Conservation (phyloP, 371 early-diverging fungal genomes). For the Rhizopus microsporus region DNA sequence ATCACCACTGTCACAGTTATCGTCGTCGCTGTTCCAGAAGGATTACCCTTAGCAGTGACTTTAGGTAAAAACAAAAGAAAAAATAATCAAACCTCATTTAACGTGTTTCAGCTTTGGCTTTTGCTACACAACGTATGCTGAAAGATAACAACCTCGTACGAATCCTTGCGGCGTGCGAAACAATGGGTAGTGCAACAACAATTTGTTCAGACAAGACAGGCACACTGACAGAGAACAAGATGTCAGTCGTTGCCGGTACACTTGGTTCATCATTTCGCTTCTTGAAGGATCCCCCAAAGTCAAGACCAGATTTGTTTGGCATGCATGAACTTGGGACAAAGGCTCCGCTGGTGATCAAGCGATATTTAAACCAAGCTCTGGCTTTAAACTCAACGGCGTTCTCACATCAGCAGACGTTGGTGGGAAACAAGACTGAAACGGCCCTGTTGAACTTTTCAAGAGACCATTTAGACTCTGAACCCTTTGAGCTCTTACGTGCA, state of each 20-base stretch:
- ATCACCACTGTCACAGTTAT: conserved; percentile 73
- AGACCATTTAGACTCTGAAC: conserved; percentile 47
- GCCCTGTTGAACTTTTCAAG: conserved; percentile 73
- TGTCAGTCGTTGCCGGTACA: conserved; percentile 82
- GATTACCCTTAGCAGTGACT: conserved; percentile 80
- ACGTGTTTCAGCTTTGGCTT: conserved; percentile 65
- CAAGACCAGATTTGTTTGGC: conserved; percentile 41
- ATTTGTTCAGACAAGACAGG: conserved; percentile 93
- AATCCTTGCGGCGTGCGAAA: conserved; percentile 88
- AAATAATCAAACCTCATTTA: not conserved
- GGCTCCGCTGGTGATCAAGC: conserved; percentile 44
- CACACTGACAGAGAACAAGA: conserved; percentile 86
- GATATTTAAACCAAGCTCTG: conserved; percentile 64
- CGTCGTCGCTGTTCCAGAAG: conserved; percentile 84
- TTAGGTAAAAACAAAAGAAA: conserved; percentile 34
- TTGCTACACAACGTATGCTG: conserved; percentile 83
- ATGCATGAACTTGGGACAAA: conserved; percentile 28
- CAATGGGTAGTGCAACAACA: conserved; percentile 92
- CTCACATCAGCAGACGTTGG: conserved; percentile 59
- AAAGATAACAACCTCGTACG: conserved; percentile 92
- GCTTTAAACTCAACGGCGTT: conserved; percentile 82
- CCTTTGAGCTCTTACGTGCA: conserved; percentile 48
- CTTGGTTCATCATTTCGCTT: conserved; percentile 54
- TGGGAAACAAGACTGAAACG: conserved; percentile 86
- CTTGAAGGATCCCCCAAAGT: conserved; percentile 37